phyloP scores from a whole-genome alignment of 208 protist genomes.

The Trypanosoma mega region DNA sequence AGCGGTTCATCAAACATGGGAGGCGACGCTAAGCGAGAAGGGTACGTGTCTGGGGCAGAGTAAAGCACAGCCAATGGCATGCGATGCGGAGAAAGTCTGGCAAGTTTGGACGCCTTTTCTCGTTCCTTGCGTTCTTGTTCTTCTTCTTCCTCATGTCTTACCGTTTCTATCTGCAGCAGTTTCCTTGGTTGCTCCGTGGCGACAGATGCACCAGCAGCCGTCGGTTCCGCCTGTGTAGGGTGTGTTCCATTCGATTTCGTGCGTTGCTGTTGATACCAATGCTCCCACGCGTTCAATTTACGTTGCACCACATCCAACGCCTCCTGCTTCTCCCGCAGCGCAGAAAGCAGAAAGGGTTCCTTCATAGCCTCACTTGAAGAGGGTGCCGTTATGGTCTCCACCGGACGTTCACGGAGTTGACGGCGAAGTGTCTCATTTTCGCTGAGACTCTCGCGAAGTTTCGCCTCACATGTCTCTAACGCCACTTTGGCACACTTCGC shows the following conservation, averaged over 20 bases:
- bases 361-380: background rate
- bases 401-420: background rate
- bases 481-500: background rate
- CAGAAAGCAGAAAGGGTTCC: background rate
- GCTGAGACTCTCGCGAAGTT: background rate
- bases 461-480: background rate
- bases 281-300: conserved; percentile 52
- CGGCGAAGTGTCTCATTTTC: background rate
- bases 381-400: background rate
- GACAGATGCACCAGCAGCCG: too few species aligned
- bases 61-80: conserved; percentile 3
- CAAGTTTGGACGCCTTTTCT: too few species aligned
- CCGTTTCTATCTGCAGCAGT: too few species aligned
- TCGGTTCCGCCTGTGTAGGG: too few species aligned
- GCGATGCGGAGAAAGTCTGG: background rate
- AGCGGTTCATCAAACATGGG: too few species aligned
- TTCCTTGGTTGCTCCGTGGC: too few species aligned
- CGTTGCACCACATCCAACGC: conserved; percentile 24
- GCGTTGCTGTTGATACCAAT: conserved; percentile 31
- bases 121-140: too few species aligned
- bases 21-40: too few species aligned
- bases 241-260: too few species aligned
- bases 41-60: background rate
- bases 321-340: conserved; percentile 8
- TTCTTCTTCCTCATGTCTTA: too few species aligned